phyloP scores from a whole-genome alignment of 768 basidiomycete genomes.

The Sutorius australiensis region DNA sequence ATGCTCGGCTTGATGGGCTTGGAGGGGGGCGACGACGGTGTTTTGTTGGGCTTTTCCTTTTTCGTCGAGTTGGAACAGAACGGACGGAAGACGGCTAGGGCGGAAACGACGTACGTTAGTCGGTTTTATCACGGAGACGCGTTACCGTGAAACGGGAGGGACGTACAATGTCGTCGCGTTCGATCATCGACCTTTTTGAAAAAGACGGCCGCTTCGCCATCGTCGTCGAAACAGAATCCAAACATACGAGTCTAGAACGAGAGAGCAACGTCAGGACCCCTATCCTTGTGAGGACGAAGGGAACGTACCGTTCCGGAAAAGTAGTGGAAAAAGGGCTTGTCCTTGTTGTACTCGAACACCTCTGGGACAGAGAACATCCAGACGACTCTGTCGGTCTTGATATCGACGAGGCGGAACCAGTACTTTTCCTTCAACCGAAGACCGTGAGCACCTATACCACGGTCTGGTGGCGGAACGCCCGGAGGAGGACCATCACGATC shows the following conservation, averaged over 20 bases:
- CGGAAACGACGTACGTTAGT: background rate
- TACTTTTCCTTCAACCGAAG: constrained; percentile 35
- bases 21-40: constrained; percentile 38
- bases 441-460: constrained; percentile 16
- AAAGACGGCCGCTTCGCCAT: constrained; percentile 54
- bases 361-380: constrained; percentile 67
- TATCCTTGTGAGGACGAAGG: background rate
- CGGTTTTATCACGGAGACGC: background rate
- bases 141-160: background rate
- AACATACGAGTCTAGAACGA: constrained; percentile 40
- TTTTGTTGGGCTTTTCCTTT: constrained; percentile 24
- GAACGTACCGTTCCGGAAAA: constrained; percentile 78
- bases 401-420: constrained; percentile 66
- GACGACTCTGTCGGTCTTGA: constrained; percentile 52
- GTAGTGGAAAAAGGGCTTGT: constrained; percentile 89
- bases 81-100: constrained; percentile 25
- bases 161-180: constrained; percentile 40
- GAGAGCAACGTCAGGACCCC: background rate
- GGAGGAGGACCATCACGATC: constrained; percentile 30
- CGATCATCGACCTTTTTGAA: constrained; percentile 57
- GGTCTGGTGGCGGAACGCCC: constrained; percentile 19
- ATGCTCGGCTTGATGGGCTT: constrained; percentile 32
- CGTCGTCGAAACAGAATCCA: constrained; percentile 57
- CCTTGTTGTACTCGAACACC: constrained; percentile 68
- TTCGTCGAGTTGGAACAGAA: constrained; percentile 27